A percentile compares a stretch with the other conserved stretches of the same genome.
Evolutionary conservation across 192 early-diverging fungal genomes (phyloP).

Genomic region (Martensiomyces pterosporus): DNA sequence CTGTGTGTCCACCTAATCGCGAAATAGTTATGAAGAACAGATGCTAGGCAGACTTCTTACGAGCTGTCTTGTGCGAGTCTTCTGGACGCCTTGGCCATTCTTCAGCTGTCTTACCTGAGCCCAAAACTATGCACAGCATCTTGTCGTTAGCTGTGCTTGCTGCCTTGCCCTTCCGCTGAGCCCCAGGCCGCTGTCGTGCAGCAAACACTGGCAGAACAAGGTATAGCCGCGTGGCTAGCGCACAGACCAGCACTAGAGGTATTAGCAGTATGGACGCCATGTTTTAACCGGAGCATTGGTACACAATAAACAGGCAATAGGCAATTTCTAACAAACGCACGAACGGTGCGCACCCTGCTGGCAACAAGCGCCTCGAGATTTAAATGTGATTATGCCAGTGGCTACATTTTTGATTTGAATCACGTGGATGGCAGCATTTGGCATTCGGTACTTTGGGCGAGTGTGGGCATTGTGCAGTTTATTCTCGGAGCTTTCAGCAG

Average conservation of each 20-base stretch:
- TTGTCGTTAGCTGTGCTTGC: constrained; percentile 5
- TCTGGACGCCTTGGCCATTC: no score
- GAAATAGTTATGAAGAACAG: no score
- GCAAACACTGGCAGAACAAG: constrained; percentile 33
- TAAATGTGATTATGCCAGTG: no score
- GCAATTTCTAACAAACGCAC: neutral
- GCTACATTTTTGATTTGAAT: no score
- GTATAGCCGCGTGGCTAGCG: constrained; percentile 20
- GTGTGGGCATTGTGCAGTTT: no score
- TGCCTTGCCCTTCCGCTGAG: constrained; percentile 24
- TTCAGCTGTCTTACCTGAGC: no score
- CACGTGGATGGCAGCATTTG: no score
- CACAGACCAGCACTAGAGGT: constrained; percentile 5
- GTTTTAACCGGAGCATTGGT: neutral
- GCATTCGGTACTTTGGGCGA: no score
- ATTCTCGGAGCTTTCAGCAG: no score
- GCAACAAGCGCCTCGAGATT: no score
- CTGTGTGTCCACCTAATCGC: constrained; percentile 82
- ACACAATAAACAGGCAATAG: neutral
- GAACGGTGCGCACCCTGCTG: no score
- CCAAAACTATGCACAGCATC: constrained; percentile 39
- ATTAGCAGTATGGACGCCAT: neutral
- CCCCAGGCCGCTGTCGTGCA: constrained; percentile 3
- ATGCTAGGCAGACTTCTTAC: neutral
- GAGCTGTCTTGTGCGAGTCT: no score